Conservation (phyloP, 495 filamentous ascomycete genomes). For the Penicillium bialowiezense region DNA sequence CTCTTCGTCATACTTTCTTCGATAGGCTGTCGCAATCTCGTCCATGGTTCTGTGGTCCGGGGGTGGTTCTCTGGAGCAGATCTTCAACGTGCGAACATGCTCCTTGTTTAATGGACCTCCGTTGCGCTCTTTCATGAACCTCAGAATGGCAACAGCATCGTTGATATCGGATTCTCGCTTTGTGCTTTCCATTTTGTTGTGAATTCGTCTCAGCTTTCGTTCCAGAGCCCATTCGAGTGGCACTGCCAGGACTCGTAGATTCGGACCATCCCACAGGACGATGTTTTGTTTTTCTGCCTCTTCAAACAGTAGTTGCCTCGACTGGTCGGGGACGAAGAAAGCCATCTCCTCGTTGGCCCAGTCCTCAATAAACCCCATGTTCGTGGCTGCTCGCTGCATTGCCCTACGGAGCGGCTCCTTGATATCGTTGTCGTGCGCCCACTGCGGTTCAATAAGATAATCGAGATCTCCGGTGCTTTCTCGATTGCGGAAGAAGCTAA, state of each 20-base stretch:
- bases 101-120: slow-evolving; percentile 23
- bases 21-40: too few species aligned
- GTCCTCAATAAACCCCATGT: slow-evolving; percentile 17
- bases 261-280: slow-evolving; percentile 19
- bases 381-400: slow-evolving; percentile 11
- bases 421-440: slow-evolving; percentile 24
- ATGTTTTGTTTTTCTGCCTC: slow-evolving; percentile 27
- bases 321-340: slow-evolving; percentile 24
- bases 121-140: slow-evolving; percentile 16
- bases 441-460: slow-evolving; percentile 30
- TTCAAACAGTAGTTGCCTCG: slow-evolving; percentile 18
- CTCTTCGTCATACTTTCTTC: slow-evolving; percentile 25
- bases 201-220: slow-evolving; percentile 30
- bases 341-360: slow-evolving; percentile 31
- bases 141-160: slow-evolving; percentile 30
- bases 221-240: slow-evolving; percentile 37
- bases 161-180: slow-evolving; percentile 23
- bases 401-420: slow-evolving; percentile 18
- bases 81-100: slow-evolving; percentile 24
- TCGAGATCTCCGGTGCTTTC: slow-evolving; percentile 31
- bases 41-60: too few species aligned
- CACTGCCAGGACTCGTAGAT: slow-evolving; percentile 23
- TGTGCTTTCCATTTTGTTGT: slow-evolving; percentile 8
- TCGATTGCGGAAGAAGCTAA: slow-evolving; percentile 24
- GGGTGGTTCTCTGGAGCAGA: too few species aligned